A percentile compares a stretch with the other conserved stretches of the same genome.
Evolutionary conservation across 2,329 filamentous ascomycete species (phyloP).

Genomic region (Penicillium sp.): DNA sequence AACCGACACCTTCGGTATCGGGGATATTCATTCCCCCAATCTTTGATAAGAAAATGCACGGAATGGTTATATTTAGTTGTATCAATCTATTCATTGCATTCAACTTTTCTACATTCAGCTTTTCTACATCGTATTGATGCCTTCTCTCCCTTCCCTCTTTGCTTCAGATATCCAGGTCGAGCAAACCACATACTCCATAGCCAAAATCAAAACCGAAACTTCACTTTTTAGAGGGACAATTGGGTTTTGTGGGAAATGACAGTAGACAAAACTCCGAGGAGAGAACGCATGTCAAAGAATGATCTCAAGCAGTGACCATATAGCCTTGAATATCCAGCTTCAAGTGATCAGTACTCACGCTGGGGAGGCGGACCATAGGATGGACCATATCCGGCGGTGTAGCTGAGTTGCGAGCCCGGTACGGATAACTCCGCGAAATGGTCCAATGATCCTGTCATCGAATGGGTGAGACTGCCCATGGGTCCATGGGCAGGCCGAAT

Average conservation of each 20-base stretch:
- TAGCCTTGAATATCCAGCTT: too few species aligned
- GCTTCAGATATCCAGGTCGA: background rate
- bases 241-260: background rate
- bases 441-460: constrained; percentile 31
- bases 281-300: background rate
- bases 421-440: constrained; percentile 32
- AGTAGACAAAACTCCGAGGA: background rate
- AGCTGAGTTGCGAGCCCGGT: constrained; percentile 30
- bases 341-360: constrained; percentile 22
- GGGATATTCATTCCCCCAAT: background rate
- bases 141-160: background rate
- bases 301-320: background rate
- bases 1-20: background rate
- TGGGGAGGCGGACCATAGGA: constrained; percentile 28
- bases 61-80: constrained; percentile 6
- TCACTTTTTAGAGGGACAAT: background rate
- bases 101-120: background rate
- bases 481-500: constrained; percentile 25
- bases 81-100: constrained; percentile 3
- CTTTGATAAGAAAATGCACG: background rate
- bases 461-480: constrained; percentile 23
- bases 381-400: constrained; percentile 28
- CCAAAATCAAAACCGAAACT: background rate
- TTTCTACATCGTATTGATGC: constrained; percentile 1
- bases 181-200: background rate